Evolutionary conservation across 2,329 filamentous ascomycete genomes (phyloP).

Genomic region (Didymella glomerata): DNA sequence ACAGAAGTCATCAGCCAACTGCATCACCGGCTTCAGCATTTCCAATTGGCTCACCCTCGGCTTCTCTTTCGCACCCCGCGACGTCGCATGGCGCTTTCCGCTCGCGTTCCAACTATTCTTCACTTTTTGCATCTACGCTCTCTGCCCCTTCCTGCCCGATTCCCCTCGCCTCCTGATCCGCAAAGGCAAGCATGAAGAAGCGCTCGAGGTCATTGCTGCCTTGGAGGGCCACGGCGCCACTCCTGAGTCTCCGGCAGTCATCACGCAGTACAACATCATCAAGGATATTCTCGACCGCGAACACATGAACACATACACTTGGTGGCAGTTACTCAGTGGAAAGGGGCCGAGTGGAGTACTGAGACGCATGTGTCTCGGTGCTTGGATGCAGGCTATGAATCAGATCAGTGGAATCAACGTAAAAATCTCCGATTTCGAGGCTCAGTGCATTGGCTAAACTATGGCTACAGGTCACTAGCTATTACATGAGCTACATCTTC

Average conservation of each 20-base stretch:
- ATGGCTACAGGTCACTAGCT: constrained; percentile 37
- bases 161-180: constrained; percentile 61
- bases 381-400: constrained; percentile 57
- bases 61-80: constrained; percentile 52
- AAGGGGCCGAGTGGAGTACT: constrained; percentile 53
- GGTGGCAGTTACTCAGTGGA: constrained; percentile 56
- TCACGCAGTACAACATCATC: constrained; percentile 51
- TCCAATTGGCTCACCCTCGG: constrained; percentile 56
- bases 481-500: constrained; percentile 56
- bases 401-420: constrained; percentile 51
- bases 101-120: constrained; percentile 66
- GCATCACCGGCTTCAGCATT: constrained; percentile 55
- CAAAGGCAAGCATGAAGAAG: constrained; percentile 59
- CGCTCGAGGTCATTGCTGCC: constrained; percentile 46
- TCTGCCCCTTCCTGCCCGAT: constrained; percentile 55
- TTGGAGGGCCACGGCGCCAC: constrained; percentile 52
- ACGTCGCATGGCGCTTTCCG: constrained; percentile 57
- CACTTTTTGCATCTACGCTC: constrained; percentile 64
- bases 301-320: constrained; percentile 56
- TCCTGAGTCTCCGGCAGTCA: constrained; percentile 45
- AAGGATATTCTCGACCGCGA: constrained; percentile 55
- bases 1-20: constrained; percentile 44
- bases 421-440: neutral
- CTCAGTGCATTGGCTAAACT: neutral
- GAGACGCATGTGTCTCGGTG: constrained; percentile 56